Evolutionary conservation across 2,329 filamentous ascomycete genomes (phyloP), one percentile per base, ranked within the genome.

Genomic region (Cercospora zeae-maydis): DNA sequence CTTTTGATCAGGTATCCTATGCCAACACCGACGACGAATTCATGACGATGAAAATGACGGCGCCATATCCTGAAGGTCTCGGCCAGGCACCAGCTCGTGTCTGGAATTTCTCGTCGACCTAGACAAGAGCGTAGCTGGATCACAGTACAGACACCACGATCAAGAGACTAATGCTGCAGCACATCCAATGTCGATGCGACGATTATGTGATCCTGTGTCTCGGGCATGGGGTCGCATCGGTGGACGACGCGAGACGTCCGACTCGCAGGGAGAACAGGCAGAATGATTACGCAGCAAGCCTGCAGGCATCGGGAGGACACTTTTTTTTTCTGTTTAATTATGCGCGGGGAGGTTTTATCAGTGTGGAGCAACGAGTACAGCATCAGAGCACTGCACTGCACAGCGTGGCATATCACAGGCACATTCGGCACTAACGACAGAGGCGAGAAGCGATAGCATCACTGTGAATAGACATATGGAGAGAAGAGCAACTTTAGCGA

Each of bases 1-100:
- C 66, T 82, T 57, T 74, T 78, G 55, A 66, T 42, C n/a, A 65
- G 58, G 45, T 75, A 72, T 39, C 73, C 73, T n/a, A 69, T 70
- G 69, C 69, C 66, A 8, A 39, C 34, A 39, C 36, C 24, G 5
- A 13, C 36, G 16, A 52, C 30, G 31, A 39, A 34, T 16, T 34
- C 45, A 27, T 33, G 42, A 51, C 47, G 54, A 42, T 30, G 33
- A 2, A 19, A 11, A 21, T 14, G n/a, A 16, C 14, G 9, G 36
- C 36, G 8, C 36, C 36, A 39, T 13, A 39, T 45, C 6, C 3
- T 3, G n/a, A 45, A 16, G 30, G n/a, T 14, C n/a, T 34, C 5
- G 4, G 34, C 14, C 4, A 53, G n/a, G 1, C 9, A 10, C 3
- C 27, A 34, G 13, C 14, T n/a, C 11, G 5, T 24, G 19, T 45